Evolutionary conservation across 2,329 filamentous ascomycete species (phyloP).

Genomic region (Apiospora rasikravindrae): DNA sequence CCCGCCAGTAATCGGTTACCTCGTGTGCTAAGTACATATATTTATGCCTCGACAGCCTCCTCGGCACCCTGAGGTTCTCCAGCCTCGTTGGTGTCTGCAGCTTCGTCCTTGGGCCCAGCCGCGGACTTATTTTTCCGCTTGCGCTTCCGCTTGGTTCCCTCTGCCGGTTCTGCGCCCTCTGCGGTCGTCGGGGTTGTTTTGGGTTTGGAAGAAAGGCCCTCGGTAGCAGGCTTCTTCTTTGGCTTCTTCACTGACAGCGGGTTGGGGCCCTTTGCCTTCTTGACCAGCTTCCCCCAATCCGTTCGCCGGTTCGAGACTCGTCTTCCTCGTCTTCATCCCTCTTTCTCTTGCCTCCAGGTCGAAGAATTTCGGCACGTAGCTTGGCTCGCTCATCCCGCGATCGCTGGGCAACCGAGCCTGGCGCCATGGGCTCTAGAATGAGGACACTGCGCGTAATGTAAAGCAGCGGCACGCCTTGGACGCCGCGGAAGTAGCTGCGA

Average conservation of each 20-base stretch:
- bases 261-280: constrained; percentile 69
- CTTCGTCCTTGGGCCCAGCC: constrained; percentile 21
- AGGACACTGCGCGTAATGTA: constrained; percentile 74
- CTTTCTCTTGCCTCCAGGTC: constrained; percentile 57
- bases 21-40: neutral
- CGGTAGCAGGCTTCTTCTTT: constrained; percentile 54
- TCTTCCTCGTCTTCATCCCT: constrained; percentile 44
- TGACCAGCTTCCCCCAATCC: constrained; percentile 59
- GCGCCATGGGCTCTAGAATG: constrained; percentile 79
- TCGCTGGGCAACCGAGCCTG: constrained; percentile 65
- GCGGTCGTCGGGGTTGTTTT: constrained; percentile 27
- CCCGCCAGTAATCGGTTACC: neutral
- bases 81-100: neutral
- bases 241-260: constrained; percentile 73
- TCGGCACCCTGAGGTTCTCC: neutral
- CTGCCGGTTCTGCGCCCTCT: constrained; percentile 22
- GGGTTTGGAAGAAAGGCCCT: constrained; percentile 28
- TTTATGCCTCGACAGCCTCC: constrained; percentile 1
- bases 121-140: constrained; percentile 41
- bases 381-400: constrained; percentile 75
- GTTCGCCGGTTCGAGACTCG: constrained; percentile 29
- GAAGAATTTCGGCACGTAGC: constrained; percentile 72
- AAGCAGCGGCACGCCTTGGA: constrained; percentile 76
- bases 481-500: constrained; percentile 65
- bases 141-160: constrained; percentile 42